phyloP scores from a whole-genome alignment of 192 early-diverging fungal genomes.

The Gigaspora rosea region DNA sequence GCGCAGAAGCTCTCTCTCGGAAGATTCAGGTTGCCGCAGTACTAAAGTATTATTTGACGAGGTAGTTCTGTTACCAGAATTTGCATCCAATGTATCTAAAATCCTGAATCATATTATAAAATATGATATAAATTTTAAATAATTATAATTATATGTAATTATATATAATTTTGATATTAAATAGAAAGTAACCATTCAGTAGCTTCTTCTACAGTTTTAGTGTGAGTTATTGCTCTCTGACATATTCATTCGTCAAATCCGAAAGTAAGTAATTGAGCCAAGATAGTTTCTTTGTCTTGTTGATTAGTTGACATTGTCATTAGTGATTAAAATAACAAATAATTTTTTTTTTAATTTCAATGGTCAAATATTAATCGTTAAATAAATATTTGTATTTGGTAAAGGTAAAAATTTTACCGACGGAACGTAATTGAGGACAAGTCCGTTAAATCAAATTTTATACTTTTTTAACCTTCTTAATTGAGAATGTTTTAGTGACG shows the following conservation, averaged over 20 bases:
- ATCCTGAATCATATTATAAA: neutral
- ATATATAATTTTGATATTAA: too few relatives aligned
- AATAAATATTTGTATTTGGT: too few relatives aligned
- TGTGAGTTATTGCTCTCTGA: neutral
- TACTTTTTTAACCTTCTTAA: too few relatives aligned
- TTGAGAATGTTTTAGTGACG: too few relatives aligned
- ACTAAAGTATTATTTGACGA: neutral
- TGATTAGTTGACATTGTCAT: neutral
- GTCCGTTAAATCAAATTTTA: too few relatives aligned
- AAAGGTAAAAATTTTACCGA: too few relatives aligned
- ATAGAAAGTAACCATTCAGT: neutral
- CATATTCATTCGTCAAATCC: slow-evolving; percentile 12
- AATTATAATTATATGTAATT: neutral
- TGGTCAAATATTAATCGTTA: too few relatives aligned
- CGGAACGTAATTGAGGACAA: too few relatives aligned
- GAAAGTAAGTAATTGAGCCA: slow-evolving; percentile 3
- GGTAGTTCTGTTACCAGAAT: neutral
- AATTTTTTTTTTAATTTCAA: too few relatives aligned
- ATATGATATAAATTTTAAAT: neutral
- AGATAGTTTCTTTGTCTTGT: neutral
- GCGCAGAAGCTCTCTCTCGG: neutral
- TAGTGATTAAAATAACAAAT: neutral
- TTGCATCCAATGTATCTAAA: neutral
- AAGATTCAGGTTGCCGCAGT: neutral
- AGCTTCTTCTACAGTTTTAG: neutral